phyloP scores from a whole-genome alignment of 1,139 yeast species.

The Blastobotrys ciferrii region DNA sequence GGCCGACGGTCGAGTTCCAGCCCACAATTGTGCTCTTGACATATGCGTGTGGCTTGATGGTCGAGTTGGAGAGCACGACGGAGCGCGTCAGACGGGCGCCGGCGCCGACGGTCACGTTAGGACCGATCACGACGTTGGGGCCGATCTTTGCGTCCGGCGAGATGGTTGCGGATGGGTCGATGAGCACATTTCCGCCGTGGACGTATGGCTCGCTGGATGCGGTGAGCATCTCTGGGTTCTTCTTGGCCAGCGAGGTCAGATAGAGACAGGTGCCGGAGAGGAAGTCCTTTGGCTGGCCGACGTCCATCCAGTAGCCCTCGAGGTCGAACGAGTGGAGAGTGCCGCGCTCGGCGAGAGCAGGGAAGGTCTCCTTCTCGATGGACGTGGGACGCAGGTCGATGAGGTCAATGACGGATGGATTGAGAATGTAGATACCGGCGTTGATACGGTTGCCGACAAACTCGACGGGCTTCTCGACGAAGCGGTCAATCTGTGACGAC shows the following conservation, averaged over 20 bases:
- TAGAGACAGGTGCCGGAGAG: conserved; percentile 93
- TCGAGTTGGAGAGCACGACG: conserved; percentile 86
- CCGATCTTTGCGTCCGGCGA: conserved; percentile 94
- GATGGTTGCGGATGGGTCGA: conserved; percentile 93
- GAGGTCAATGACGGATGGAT: conserved; percentile 94
- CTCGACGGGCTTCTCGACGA: conserved; percentile 99
- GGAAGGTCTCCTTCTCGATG: conserved; percentile 99
- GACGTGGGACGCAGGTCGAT: conserved; percentile 98
- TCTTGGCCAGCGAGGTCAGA: conserved; percentile 82
- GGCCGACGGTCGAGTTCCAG: conserved; percentile 98
- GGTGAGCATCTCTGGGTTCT: conserved; percentile 66
- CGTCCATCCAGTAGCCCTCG: conserved; percentile 99
- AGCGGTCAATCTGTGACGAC: conserved; percentile 93
- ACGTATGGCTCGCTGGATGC: conserved; percentile 63
- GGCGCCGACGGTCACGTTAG: conserved; percentile 92
- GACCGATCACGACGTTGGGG: conserved; percentile 97
- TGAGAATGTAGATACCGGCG: conserved; percentile 94
- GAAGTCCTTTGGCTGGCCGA: conserved; percentile 99
- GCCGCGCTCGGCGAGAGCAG: conserved; percentile 83
- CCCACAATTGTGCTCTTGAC: conserved; percentile 98
- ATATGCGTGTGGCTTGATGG: conserved; percentile 96
- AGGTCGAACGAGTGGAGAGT: conserved; percentile 92
- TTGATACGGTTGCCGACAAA: conserved; percentile 93
- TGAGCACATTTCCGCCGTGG: conserved; percentile 90
- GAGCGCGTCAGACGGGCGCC: conserved; percentile 99